Evolutionary conservation across 164 flowering plant species (phyloP).

Genomic region (Stephania yunnanensis): DNA sequence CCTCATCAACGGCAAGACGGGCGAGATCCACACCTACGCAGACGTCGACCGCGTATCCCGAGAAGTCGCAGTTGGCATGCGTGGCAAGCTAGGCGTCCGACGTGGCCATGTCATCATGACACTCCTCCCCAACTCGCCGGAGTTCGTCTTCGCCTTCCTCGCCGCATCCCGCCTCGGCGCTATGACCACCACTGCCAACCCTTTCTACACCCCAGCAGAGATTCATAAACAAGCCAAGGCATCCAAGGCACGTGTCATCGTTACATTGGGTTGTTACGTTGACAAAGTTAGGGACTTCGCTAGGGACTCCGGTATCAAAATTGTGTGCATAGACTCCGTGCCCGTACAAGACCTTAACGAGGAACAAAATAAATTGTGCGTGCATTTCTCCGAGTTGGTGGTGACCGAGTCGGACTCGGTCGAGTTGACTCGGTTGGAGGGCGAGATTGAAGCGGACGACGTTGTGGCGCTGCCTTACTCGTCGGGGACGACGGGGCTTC

Average conservation of each 20-base stretch:
- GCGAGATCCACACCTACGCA: constrained; percentile 39
- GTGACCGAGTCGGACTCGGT: constrained; percentile 36
- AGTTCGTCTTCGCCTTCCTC: constrained; percentile 73
- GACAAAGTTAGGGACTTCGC: constrained; percentile 45
- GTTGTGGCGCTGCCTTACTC: constrained; percentile 88
- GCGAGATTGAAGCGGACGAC: constrained; percentile 55
- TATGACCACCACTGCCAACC: constrained; percentile 72
- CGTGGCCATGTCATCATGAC: constrained; percentile 75
- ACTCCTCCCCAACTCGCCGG: constrained; percentile 69
- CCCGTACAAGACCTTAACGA: constrained; percentile 18
- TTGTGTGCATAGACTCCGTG: constrained; percentile 45
- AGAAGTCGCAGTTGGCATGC: constrained; percentile 53
- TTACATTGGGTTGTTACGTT: constrained; percentile 49
- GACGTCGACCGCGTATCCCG: constrained; percentile 60
- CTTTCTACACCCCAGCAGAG: constrained; percentile 69
- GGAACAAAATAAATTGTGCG: constrained; percentile 6
- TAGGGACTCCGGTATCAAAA: constrained; percentile 26
- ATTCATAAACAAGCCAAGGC: constrained; percentile 64
- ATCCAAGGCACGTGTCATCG: constrained; percentile 36
- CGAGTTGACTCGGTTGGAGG: constrained; percentile 31
- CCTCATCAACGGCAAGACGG: constrained; percentile 64
- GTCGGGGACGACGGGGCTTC: constrained; percentile 91
- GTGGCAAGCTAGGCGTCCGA: constrained; percentile 44
- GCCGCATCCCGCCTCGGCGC: constrained; percentile 78
- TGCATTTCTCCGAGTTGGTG: constrained; percentile 50